Percentiles rank a stretch among this genome's conserved stretches.
Evolutionary conservation across 345 rosid species (phyloP).

Genomic region (Zanthoxylum bungeanum): DNA sequence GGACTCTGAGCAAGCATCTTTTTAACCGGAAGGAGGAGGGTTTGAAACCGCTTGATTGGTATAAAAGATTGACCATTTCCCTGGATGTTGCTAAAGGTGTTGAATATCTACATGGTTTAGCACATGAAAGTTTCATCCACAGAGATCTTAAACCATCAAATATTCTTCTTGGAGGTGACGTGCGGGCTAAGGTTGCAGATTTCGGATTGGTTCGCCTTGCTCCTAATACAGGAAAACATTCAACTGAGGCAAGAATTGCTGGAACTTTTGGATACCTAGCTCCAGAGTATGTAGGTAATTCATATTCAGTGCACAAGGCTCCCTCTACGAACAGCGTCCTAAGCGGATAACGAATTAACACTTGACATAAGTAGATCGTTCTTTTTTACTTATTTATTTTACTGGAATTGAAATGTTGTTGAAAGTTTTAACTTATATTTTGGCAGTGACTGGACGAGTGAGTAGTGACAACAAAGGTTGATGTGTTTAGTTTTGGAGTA

Average conservation of each 20-base stretch:
- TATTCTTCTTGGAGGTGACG: constrained; percentile 57
- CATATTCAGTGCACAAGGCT: too few relatives aligned
- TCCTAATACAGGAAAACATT: constrained; percentile 49
- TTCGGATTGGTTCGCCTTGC: constrained; percentile 65
- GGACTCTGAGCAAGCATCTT: constrained; percentile 45
- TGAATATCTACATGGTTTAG: constrained; percentile 60
- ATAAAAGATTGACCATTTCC: constrained; percentile 51
- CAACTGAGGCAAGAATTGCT: constrained; percentile 54
- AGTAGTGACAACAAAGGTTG: constrained; percentile 80
- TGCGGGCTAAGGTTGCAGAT: constrained; percentile 66
- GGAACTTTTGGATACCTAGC: constrained; percentile 75
- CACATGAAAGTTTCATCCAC: constrained; percentile 62
- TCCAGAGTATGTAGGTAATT: constrained; percentile 65
- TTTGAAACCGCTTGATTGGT: constrained; percentile 55
- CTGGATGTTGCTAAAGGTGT: constrained; percentile 66
- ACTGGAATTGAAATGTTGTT: too few relatives aligned
- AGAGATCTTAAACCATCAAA: constrained; percentile 69
- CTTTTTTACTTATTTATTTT: too few relatives aligned
- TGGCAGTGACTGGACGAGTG: constrained; percentile 82
- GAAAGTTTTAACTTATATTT: background rate
- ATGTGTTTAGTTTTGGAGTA: constrained; percentile 84
- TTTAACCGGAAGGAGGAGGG: constrained; percentile 46
- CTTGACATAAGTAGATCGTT: too few relatives aligned
- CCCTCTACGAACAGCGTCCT: too few relatives aligned
- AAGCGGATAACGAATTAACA: too few relatives aligned